Base-by-base conservation (phyloP, 2,329 filamentous ascomycete genomes). In the Magnaporthiopsis incrustans region DNA sequence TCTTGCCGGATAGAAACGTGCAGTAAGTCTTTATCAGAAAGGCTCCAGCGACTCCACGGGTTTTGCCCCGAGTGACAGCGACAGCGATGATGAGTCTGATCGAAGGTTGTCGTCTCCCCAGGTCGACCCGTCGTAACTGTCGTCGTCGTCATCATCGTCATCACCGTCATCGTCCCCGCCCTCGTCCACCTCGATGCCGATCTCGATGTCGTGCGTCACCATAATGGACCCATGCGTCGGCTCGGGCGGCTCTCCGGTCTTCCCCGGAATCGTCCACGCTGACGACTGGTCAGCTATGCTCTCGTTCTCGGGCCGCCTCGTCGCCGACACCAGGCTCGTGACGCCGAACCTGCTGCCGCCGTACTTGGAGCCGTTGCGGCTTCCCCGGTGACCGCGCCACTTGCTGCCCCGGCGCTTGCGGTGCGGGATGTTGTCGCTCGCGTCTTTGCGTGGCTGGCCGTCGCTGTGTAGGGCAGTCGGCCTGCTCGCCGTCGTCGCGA, bases 131-230 rank as follows among this genome's bases (percentile, higher is more conserved):
- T 53, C 44, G 44, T n/a, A 15, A 50, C n/a, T 18, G 18, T 22
- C 38, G 14, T 50, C 12, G 18, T 50, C 38, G 3, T 50, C 38
- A 2, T 50, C 44, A 1, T 50, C 44, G 3, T 50, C 44, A 1
- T 50, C 44, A 4, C n/a, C 44, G 1, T 53, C 44, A 1, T 53
- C 44, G 44, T 53, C 22, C 12, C 18, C 22, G 44, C 44, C 7
- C 18, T 53, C 56, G 32, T 60, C 27, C 15, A 35, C 35, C 61
- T 64, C 63, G 57, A 64, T 57, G 38, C 63, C 63, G 10, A 64
- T 53, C 27, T 60, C 26, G 22, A 64, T 64, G 26, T 60, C 63
- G 25, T 30, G 38, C 22, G 63, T 64, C 12, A 64, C 63, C 27
- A 64, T 30, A 7, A 64, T 64, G 27, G 57, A 27, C 15, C 56